These are phyloP conservation scores for Elaeis oleifera DNA, from an alignment of 202 grass and related monocot genomes.

Conservation along the genomic window DNA sequence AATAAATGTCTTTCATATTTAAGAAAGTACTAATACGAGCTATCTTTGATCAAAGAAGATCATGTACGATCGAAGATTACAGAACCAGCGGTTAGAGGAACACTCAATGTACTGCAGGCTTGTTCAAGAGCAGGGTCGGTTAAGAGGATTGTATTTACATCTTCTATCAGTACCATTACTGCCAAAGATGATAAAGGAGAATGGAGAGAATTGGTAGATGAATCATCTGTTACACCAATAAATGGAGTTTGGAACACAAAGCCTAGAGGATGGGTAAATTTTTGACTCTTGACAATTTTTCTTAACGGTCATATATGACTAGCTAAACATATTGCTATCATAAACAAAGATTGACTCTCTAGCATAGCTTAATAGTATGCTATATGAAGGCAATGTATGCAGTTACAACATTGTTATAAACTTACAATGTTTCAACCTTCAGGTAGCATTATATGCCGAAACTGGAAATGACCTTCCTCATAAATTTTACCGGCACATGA, in stretches of 20 bases:
- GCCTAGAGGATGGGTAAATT: constrained; percentile 59
- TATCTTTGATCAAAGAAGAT: constrained; percentile 37
- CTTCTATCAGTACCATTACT: constrained; percentile 74
- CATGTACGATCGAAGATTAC: constrained; percentile 42
- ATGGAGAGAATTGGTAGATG: constrained; percentile 39
- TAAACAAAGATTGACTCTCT: no score
- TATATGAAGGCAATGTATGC: no score
- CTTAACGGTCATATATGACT: no score
- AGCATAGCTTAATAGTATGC: no score
- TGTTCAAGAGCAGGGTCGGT: constrained; percentile 43
- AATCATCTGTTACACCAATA: constrained; percentile 41
- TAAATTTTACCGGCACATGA: no score
- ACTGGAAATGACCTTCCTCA: no score
- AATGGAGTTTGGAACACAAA: constrained; percentile 53
- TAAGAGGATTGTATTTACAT: constrained; percentile 67
- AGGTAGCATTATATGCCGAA: no score
- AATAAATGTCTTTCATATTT: no score
- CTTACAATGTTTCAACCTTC: no score
- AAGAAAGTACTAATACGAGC: background rate
- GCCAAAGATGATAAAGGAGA: constrained; percentile 23
- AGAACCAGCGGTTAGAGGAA: constrained; percentile 50
- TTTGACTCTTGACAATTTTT: no score
- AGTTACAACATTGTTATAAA: no score
- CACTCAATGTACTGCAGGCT: constrained; percentile 57
- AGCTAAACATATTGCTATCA: no score